A percentile compares a stretch with the other conserved stretches of the same genome.
phyloP scores from a whole-genome alignment of 805 yeast genomes.

The Candida peoriensis region DNA sequence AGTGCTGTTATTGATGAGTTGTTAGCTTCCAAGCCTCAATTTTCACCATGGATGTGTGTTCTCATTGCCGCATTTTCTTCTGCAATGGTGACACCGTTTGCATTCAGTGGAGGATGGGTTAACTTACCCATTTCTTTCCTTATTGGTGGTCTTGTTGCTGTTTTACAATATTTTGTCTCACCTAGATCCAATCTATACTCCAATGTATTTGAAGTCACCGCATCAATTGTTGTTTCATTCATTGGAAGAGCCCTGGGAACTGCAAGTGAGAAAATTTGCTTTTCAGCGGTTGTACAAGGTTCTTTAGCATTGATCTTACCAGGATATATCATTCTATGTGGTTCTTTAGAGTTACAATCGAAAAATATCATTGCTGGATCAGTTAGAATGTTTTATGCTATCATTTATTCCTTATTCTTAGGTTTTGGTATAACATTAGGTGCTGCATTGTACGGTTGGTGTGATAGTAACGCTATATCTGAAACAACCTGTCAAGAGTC shows the following conservation, averaged over 20 bases:
- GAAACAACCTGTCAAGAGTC: constrained; percentile 49
- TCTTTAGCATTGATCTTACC: constrained; percentile 87
- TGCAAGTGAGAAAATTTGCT: constrained; percentile 58
- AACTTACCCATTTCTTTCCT: constrained; percentile 82
- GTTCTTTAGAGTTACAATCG: constrained; percentile 85
- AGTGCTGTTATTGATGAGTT: constrained; percentile 63
- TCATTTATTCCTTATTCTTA: constrained; percentile 82
- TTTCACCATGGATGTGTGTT: constrained; percentile 74
- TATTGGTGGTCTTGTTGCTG: constrained; percentile 78
- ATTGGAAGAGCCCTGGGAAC: constrained; percentile 88
- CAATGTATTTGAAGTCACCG: constrained; percentile 85
- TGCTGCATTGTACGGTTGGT: constrained; percentile 93
- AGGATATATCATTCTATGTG: constrained; percentile 89
- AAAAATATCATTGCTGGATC: constrained; percentile 89
- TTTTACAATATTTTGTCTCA: constrained; percentile 71
- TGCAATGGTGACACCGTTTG: constrained; percentile 81
- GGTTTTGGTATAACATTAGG: constrained; percentile 95
- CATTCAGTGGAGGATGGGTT: constrained; percentile 83
- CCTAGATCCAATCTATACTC: constrained; percentile 80
- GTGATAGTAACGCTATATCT: constrained; percentile 68
- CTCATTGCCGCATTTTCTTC: constrained; percentile 76
- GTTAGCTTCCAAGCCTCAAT: constrained; percentile 52
- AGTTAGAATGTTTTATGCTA: constrained; percentile 94
- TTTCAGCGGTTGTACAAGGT: constrained; percentile 85
- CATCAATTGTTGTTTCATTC: constrained; percentile 83